Percentiles rank a stretch among this genome's conserved stretches.
These are phyloP conservation scores for Chlamydomonas eustigma DNA, from an alignment of 139 green algal species.

Conservation along the genomic window DNA sequence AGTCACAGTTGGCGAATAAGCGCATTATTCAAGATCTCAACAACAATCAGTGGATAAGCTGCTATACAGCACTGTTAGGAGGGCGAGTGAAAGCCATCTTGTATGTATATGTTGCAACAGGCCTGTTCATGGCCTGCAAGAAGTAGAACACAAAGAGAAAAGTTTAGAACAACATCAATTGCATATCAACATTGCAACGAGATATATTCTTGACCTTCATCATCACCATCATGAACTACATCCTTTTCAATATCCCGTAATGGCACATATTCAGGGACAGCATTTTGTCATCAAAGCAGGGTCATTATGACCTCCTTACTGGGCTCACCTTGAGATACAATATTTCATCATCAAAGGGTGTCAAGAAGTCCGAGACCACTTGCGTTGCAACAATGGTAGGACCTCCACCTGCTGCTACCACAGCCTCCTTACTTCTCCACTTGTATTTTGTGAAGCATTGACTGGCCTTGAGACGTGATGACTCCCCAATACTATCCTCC, in stretches of 20 bases:
- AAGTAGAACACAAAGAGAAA: slow-evolving; percentile 41
- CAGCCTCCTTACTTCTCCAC: slow-evolving; percentile 43
- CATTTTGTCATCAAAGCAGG: too few species aligned
- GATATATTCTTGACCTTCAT: too few species aligned
- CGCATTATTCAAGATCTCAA: too few species aligned
- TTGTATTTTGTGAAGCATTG: slow-evolving; percentile 89
- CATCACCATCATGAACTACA: too few species aligned
- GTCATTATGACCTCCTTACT: too few species aligned
- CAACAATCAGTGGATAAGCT: too few species aligned
- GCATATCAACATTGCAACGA: too few species aligned
- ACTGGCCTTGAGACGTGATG: slow-evolving; percentile 55
- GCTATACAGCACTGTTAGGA: too few species aligned
- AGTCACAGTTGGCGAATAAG: too few species aligned
- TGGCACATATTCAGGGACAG: too few species aligned
- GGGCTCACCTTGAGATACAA: slow-evolving; percentile 20
- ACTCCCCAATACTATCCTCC: neutral
- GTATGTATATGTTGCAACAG: slow-evolving; percentile 77
- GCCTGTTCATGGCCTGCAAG: slow-evolving; percentile 42
- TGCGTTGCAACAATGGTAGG: slow-evolving; percentile 76
- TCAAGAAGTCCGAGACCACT: slow-evolving; percentile 80
- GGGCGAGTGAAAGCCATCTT: slow-evolving; percentile 52
- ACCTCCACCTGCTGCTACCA: slow-evolving; percentile 24
- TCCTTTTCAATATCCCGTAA: too few species aligned
- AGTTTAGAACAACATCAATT: neutral
- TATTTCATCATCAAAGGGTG: slow-evolving; percentile 55